Conservation (phyloP, 352 stramenopile genomes). For the Halophytophthora batemanensis region DNA sequence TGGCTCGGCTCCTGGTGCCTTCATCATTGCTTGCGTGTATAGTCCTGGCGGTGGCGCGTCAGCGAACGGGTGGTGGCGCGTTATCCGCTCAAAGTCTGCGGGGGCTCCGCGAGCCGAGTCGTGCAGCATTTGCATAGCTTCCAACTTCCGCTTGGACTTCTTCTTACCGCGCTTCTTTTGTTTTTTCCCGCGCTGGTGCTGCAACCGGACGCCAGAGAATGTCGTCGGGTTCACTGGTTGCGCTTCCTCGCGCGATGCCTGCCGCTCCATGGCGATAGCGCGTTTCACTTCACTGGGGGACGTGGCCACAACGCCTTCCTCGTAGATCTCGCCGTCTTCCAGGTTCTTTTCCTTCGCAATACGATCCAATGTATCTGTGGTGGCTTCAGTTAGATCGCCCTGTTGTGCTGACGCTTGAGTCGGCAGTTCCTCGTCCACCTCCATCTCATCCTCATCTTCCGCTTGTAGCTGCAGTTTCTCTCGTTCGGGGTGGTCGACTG, state of each 20-base stretch:
- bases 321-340: slow-evolving; percentile 75
- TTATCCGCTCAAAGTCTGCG: slow-evolving; percentile 32
- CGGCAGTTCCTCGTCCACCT: slow-evolving; percentile 39
- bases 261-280: slow-evolving; percentile 30
- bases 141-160: slow-evolving; percentile 69
- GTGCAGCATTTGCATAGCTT: slow-evolving; percentile 38
- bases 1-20: slow-evolving; percentile 7
- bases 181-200: slow-evolving; percentile 37
- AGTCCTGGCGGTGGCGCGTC: slow-evolving; percentile 9
- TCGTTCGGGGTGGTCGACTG: background rate
- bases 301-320: slow-evolving; percentile 45
- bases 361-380: slow-evolving; percentile 1
- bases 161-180: slow-evolving; percentile 80
- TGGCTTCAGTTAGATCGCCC: background rate
- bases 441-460: slow-evolving; percentile 19
- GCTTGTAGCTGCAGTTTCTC: background rate
- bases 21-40: slow-evolving; percentile 27
- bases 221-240: slow-evolving; percentile 3
- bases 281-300: slow-evolving; percentile 38
- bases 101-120: slow-evolving; percentile 3
- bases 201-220: slow-evolving; percentile 6
- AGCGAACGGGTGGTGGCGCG: slow-evolving; percentile 25
- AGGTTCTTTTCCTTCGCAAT: slow-evolving; percentile 27
- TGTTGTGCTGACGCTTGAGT: slow-evolving; percentile 6
- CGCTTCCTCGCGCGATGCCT: slow-evolving; percentile 11